These are phyloP conservation scores for Naganishia vaughanmartiniae DNA, from an alignment of 768 basidiomycete genomes.

Conservation along the genomic window DNA sequence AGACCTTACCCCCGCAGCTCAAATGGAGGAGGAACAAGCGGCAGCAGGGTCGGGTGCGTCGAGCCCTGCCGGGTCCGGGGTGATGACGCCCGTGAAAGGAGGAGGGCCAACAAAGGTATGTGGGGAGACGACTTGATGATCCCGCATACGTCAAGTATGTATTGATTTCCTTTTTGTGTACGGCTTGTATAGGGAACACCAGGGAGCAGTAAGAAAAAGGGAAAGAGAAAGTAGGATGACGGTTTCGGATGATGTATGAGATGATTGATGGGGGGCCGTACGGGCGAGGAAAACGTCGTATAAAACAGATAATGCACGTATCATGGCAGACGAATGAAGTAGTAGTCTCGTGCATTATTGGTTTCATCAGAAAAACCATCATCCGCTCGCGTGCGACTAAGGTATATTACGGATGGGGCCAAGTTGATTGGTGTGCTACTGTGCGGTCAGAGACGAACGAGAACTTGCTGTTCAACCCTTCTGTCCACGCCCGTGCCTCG, in stretches of 20 bases:
- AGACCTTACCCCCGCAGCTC: background rate
- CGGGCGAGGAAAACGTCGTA: background rate
- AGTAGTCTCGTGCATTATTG: too few relatives aligned
- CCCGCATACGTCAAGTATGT: background rate
- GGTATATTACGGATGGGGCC: too few relatives aligned
- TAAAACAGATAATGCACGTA: too few relatives aligned
- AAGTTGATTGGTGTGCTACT: too few relatives aligned
- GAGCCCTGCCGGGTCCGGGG: constrained; percentile 1
- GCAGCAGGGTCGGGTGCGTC: background rate
- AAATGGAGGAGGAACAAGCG: background rate
- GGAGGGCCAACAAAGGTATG: background rate
- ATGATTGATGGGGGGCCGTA: background rate
- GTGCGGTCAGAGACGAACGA: too few relatives aligned
- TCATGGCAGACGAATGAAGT: too few relatives aligned
- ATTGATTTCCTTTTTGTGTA: constrained; percentile 6
- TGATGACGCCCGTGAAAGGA: constrained; percentile 2
- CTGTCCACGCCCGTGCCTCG: too few relatives aligned
- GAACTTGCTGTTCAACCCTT: too few relatives aligned
- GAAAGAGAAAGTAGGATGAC: constrained; percentile 34
- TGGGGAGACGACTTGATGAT: constrained; percentile 33
- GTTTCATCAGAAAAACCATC: too few relatives aligned
- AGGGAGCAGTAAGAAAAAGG: constrained; percentile 43
- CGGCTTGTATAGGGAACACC: constrained; percentile 31
- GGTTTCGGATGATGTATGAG: background rate
- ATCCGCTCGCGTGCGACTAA: too few relatives aligned